Evolutionary conservation across 768 basidiomycete genomes (phyloP).

Genomic region (Boletus sp.): DNA sequence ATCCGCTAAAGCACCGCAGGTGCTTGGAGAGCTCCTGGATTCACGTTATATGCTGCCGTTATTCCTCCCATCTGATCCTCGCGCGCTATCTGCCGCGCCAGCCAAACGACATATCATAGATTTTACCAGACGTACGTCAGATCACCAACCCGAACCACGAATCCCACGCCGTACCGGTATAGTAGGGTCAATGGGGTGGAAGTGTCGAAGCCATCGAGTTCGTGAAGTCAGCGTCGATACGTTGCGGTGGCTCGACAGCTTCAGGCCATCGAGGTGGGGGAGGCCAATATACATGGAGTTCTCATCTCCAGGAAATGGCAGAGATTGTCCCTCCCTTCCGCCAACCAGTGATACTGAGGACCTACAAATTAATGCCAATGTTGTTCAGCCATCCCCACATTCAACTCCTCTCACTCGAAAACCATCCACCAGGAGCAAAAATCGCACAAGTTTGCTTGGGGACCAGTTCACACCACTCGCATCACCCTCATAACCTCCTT

Average conservation of each 20-base stretch:
- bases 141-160: constrained; percentile 31
- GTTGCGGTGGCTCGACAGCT: constrained; percentile 70
- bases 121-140: constrained; percentile 11
- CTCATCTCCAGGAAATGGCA: constrained; percentile 32
- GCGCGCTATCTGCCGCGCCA: constrained; percentile 69
- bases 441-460: constrained; percentile 44
- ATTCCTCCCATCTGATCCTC: constrained; percentile 76
- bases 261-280: constrained; percentile 54
- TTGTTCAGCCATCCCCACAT: constrained; percentile 18
- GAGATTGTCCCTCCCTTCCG: constrained; percentile 24
- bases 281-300: constrained; percentile 35
- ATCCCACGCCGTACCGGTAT: constrained; percentile 40
- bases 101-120: constrained; percentile 34
- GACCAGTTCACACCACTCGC: constrained; percentile 25
- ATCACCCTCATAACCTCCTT: constrained; percentile 10
- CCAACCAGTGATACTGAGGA: constrained; percentile 32
- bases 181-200: constrained; percentile 52
- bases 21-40: constrained; percentile 87
- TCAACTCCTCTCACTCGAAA: constrained; percentile 64
- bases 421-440: constrained; percentile 57
- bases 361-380: constrained; percentile 38
- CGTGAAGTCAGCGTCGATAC: constrained; percentile 58
- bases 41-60: constrained; percentile 91
- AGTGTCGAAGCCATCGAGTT: constrained; percentile 53
- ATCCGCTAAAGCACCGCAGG: constrained; percentile 72